Evolutionary conservation across 169 alveolate genomes (phyloP).

Genomic region (Babesia sp.): DNA sequence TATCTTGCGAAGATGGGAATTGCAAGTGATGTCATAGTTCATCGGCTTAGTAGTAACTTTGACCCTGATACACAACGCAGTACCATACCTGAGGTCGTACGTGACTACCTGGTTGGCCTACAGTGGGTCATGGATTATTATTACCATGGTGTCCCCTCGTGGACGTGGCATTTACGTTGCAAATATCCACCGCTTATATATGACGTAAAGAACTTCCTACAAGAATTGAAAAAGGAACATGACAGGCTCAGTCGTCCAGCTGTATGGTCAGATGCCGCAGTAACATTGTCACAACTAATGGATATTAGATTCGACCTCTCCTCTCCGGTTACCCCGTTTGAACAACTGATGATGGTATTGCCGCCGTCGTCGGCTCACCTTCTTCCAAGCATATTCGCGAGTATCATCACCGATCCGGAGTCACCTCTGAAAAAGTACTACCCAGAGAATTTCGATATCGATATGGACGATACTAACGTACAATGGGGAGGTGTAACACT

Average conservation of each 20-base stretch:
- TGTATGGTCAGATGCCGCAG: background rate
- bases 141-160: slow-evolving; percentile 91
- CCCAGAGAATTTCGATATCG: slow-evolving; percentile 72
- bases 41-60: slow-evolving; percentile 67
- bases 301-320: slow-evolving; percentile 26
- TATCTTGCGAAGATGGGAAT: slow-evolving; percentile 74
- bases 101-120: slow-evolving; percentile 91
- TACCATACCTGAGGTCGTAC: slow-evolving; percentile 80
- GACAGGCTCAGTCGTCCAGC: background rate
- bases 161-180: slow-evolving; percentile 95
- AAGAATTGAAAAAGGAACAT: background rate
- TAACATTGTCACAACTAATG: slow-evolving; percentile 38
- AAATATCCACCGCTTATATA: slow-evolving; percentile 90
- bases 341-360: slow-evolving; percentile 73
- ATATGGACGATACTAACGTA: slow-evolving; percentile 76
- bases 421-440: slow-evolving; percentile 69
- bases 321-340: slow-evolving; percentile 71
- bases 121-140: slow-evolving; percentile 94
- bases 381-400: slow-evolving; percentile 66
- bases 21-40: slow-evolving; percentile 79
- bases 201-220: slow-evolving; percentile 41
- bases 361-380: slow-evolving; percentile 70
- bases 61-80: slow-evolving; percentile 75
- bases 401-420: slow-evolving; percentile 53
- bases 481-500: slow-evolving; percentile 80